Evolutionary conservation across 116 monocot genomes (phyloP), one percentile per base, ranked within the genome.

Genomic region (Zostera marina): DNA sequence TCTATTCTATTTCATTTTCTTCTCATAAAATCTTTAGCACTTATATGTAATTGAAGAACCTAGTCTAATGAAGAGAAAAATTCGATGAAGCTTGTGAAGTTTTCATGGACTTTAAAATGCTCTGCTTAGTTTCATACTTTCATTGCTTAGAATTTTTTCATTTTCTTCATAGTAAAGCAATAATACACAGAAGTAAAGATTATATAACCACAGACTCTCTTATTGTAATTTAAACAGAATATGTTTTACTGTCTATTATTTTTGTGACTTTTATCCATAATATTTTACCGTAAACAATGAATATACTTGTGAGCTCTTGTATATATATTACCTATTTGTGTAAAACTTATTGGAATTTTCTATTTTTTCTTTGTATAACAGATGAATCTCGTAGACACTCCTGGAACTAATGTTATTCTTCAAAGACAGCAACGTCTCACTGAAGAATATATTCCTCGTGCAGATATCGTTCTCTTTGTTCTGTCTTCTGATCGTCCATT

Each of bases 381-480:
- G 94, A 94, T 94, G 88, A 94, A 85, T 73, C 77, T 94, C 65
- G 94, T 94, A 66, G 94, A 94, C 72, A 94, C 94, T 58, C 94
- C 94, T 44, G 94, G 94, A 45, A 94, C 94, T 52, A 94, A 94
- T 80, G 94, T 94, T 47, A 88, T 94, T 73, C 84, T 94, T 42
- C 88, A 88, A 63, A 84, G 88, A 54, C 94, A 94, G 68, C 88
- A 94, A 72, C 77, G 85, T 9, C 82, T 94, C 41, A 94, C 94
- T 61, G 94, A 94, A 70, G 94, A 94, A 49, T 94, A 77, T 68
- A 80, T 94, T 66, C 94, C 94, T 47, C 88, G 82, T 67, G 94
- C 94, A 67, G 94, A 94, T 77, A 56, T 94, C 52, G 63, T 94
- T 73, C 73, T 94, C 21, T 94, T 94, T 82, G 77, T 85, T 62